phyloP scores from a whole-genome alignment of 306 rosid species.

The Medicago ruthenica region DNA sequence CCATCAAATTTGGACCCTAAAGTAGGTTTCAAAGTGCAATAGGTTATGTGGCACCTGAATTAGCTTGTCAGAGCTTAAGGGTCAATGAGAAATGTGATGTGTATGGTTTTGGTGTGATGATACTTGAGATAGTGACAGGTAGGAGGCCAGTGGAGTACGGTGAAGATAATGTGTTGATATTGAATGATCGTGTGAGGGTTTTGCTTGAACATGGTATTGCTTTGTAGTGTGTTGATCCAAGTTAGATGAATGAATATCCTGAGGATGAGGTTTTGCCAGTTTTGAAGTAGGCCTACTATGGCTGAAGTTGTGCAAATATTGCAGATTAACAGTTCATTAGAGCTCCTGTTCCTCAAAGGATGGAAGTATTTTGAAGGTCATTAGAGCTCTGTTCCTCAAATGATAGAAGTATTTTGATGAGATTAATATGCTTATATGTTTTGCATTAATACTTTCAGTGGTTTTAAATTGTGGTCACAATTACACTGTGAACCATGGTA shows the following conservation, averaged over 20 bases:
- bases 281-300: constrained; percentile 83
- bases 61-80: constrained; percentile 85
- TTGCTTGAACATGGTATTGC: constrained; percentile 79
- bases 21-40: constrained; percentile 62
- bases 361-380: constrained; percentile 67
- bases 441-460: constrained; percentile 30
- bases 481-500: neutral
- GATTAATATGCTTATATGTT: neutral
- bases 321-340: constrained; percentile 73
- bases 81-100: constrained; percentile 82
- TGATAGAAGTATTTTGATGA: constrained; percentile 59
- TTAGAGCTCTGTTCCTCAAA: constrained; percentile 77
- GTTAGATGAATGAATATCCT: constrained; percentile 61
- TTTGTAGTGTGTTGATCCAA: constrained; percentile 70
- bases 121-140: constrained; percentile 82
- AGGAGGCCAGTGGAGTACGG: constrained; percentile 86
- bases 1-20: no score
- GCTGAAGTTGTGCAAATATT: constrained; percentile 84
- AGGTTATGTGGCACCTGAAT: constrained; percentile 83
- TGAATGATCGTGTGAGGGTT: constrained; percentile 74
- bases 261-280: constrained; percentile 87
- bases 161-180: constrained; percentile 76
- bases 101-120: constrained; percentile 76
- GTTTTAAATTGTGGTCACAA: neutral
- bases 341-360: constrained; percentile 78